phyloP scores from a whole-genome alignment of 805 yeast species.

The Kodamaea kakaduensis region DNA sequence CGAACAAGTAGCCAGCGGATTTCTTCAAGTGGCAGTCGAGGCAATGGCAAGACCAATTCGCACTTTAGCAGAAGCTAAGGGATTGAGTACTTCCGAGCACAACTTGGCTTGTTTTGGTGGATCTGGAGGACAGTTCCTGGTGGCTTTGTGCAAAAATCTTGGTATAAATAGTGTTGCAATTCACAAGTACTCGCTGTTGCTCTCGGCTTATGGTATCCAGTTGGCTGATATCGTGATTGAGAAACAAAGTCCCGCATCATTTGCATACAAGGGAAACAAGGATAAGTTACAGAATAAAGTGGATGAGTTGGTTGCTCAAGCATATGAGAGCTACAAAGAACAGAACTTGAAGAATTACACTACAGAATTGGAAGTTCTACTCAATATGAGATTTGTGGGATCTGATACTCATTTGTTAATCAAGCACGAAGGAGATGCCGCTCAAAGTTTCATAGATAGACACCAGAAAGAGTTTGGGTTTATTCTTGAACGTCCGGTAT shows the following conservation, averaged over 20 bases:
- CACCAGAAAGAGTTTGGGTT: slow-evolving; percentile 37
- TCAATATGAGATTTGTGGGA: slow-evolving; percentile 80
- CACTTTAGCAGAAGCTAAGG: slow-evolving; percentile 79
- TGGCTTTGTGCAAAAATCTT: slow-evolving; percentile 65
- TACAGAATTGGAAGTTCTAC: slow-evolving; percentile 55
- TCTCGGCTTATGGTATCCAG: slow-evolving; percentile 86
- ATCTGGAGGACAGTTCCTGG: slow-evolving; percentile 91
- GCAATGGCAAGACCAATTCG: slow-evolving; percentile 90
- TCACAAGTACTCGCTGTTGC: slow-evolving; percentile 77
- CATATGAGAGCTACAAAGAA: slow-evolving; percentile 30
- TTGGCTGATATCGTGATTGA: slow-evolving; percentile 52
- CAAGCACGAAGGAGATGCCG: slow-evolving; percentile 24
- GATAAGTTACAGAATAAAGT: slow-evolving; percentile 43
- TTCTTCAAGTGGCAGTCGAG: slow-evolving; percentile 78
- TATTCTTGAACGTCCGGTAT: slow-evolving; percentile 29
- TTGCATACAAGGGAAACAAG: slow-evolving; percentile 25
- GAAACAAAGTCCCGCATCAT: slow-evolving; percentile 34
- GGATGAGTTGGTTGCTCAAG: slow-evolving; percentile 38
- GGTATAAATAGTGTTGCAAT: slow-evolving; percentile 67
- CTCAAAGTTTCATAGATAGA: slow-evolving; percentile 21
- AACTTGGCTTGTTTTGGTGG: slow-evolving; percentile 85
- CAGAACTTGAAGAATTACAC: slow-evolving; percentile 50
- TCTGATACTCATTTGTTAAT: slow-evolving; percentile 87
- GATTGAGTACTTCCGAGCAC: slow-evolving; percentile 62
- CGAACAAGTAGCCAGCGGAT: slow-evolving; percentile 76